Evolutionary conservation across 2,329 filamentous ascomycete genomes (phyloP), one percentile per base, ranked within the genome.

Genomic region (Colletotrichum eleusines): DNA sequence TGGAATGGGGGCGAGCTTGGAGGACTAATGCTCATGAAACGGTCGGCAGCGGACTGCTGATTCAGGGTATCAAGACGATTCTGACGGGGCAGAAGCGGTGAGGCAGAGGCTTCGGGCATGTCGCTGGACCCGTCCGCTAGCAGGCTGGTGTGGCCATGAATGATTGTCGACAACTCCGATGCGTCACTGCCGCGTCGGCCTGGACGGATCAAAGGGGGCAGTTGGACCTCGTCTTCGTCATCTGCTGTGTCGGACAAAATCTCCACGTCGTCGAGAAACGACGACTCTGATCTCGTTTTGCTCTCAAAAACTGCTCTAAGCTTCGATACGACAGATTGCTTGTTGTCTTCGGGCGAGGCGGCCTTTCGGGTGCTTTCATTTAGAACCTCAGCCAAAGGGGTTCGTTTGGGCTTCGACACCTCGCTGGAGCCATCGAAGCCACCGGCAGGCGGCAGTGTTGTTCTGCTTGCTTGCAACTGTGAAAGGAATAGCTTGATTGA

Each of bases 1-100:
- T 33, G 59, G 42, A 78, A 65, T 0, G 84, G 84, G 5, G 86
- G 86, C 6, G 86, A 87, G 76, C 84, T 86, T 2, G 85, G 83
- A 5, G 84, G 84, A 71, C 84, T 87, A 23, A 81, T 78, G 50
- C 80, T 80, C 73, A 81, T 64, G 78, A 84, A 76, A 28, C 59
- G 59, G 20, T 58, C 40, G n/a, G 44, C 50, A n/a, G 48, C 62
- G 23, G 66, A 35, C 40, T 54, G 69, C 31, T 63, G 63, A 14
- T 51, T 42, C 2, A 61, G 54, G 20, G 46, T 53, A 18, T 71
- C 66, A 18, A 31, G 26, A 54, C 44, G 54, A 12, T 76, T 76
- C 16, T 80, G 73, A n/a, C 78, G 79, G 12, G 78, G 78, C 46
- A 81, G 74, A 50, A 81, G 81, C 2, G 84, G 84, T 7, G 85